These are phyloP conservation scores for Lanmaoa pseudosensibilis DNA, from an alignment of 768 basidiomycete genomes.

Conservation along the genomic window DNA sequence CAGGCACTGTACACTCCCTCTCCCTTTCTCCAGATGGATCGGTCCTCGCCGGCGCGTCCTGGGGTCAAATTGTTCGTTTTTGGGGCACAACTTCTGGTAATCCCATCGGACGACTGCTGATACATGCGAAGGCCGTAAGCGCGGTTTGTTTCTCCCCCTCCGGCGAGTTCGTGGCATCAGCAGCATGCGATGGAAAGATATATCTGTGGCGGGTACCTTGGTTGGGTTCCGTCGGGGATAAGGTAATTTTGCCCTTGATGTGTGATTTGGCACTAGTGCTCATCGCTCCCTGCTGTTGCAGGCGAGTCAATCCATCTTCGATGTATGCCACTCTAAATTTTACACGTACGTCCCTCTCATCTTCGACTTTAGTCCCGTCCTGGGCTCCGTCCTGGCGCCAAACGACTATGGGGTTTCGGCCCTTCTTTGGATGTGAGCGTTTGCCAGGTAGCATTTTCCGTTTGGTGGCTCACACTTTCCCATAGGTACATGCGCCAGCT, in stretches of 20 bases:
- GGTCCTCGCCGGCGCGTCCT: constrained; percentile 4
- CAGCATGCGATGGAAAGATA: neutral
- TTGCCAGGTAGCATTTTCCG: no score
- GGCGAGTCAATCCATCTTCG: neutral
- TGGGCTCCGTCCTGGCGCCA: no score
- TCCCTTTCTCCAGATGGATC: neutral
- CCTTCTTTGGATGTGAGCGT: no score
- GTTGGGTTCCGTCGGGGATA: neutral
- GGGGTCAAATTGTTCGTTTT: neutral
- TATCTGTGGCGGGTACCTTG: neutral
- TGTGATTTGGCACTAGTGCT: neutral
- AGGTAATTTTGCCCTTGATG: neutral
- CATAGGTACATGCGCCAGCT: no score
- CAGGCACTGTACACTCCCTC: neutral
- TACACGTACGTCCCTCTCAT: neutral
- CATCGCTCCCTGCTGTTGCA: neutral
- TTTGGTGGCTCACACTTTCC: no score
- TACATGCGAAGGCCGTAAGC: neutral
- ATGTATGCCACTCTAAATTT: neutral
- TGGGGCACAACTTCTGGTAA: neutral
- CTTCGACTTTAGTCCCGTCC: no score
- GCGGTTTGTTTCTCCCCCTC: constrained; percentile 4
- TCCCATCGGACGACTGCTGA: neutral
- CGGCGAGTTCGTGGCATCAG: neutral
- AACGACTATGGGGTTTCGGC: no score